Percentiles rank a stretch among this genome's conserved stretches.
These are phyloP conservation scores for Pterula multifida DNA, from an alignment of 1,284 basidiomycete species.

Conservation along the genomic window DNA sequence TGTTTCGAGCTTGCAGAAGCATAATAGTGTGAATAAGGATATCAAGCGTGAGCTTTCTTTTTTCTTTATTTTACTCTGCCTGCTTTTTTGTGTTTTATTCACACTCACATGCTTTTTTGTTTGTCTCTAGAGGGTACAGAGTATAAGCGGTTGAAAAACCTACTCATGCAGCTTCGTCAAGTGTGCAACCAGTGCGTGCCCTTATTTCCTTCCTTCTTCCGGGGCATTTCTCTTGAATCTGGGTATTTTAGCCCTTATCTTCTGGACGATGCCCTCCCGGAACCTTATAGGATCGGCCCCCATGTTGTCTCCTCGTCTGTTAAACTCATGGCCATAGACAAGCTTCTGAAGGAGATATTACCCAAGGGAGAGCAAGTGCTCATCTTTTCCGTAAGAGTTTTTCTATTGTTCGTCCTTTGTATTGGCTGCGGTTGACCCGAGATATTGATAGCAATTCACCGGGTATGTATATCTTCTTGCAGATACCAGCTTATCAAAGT, in stretches of 20 bases:
- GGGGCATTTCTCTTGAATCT: neutral
- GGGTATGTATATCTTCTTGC: slow-evolving; percentile 17
- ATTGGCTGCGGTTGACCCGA: no score
- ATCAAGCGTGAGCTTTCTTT: slow-evolving; percentile 12
- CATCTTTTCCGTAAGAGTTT: slow-evolving; percentile 63
- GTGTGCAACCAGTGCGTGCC: slow-evolving; percentile 40
- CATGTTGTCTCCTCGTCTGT: slow-evolving; percentile 45
- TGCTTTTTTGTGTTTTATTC: slow-evolving; percentile 1
- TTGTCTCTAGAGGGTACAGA: slow-evolving; percentile 17
- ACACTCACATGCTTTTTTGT: neutral
- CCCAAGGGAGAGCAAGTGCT: slow-evolving; percentile 74
- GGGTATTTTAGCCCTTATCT: slow-evolving; percentile 34
- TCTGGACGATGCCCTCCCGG: slow-evolving; percentile 35
- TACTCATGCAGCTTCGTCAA: slow-evolving; percentile 45
- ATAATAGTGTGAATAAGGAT: slow-evolving; percentile 18
- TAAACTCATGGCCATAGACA: slow-evolving; percentile 75
- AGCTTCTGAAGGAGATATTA: slow-evolving; percentile 63
- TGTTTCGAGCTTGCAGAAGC: slow-evolving; percentile 25
- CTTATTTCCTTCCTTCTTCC: neutral
- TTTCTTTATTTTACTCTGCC: neutral
- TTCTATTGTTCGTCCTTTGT: no score
- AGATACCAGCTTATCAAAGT: no score
- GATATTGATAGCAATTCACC: slow-evolving; percentile 38
- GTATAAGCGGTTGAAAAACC: slow-evolving; percentile 45
- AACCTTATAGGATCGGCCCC: slow-evolving; percentile 38